Evolutionary conservation across 208 protist genomes (phyloP), one percentile per base, ranked within the genome.

Genomic region (Trypanosomatidae sp.): DNA sequence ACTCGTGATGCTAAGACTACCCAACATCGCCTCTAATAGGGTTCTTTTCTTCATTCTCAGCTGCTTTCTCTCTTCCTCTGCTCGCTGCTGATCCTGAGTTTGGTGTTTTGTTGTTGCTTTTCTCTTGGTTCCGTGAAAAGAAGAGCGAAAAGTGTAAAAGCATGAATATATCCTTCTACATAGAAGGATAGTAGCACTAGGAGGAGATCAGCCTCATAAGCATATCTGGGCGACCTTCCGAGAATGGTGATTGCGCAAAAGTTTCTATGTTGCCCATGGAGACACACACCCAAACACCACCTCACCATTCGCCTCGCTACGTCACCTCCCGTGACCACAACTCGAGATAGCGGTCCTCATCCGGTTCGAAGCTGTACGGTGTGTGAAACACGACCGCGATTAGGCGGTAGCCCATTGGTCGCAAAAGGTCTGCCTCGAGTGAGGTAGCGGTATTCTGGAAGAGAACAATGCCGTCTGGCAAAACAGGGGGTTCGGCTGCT

Each of bases 391-490:
- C 82, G 4, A 76, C 75, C 8, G 62, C 69, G 19, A 82, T 71
- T 17, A 86, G 67, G 17, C 19, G 66, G 64, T 87, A 95, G 12
- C 74, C 72, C 65, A 82, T 62, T 44, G 76, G 86, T 13, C 30
- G 49, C 25, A 95, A 74, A 69, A 93, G 82, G 0, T 65, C 56
- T 1, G 68, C 56, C 62, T 79, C 60, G n/a, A 92, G 74, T 41
- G 58, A 30, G 9, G 66, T 52, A 0, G 85, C 81, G 0, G 82
- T 70, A 13, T 81, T 66, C 30, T 80, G 75, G 60, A 88, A 92
- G 53, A 92, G 64, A 39, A 92, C 72, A n/a, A 95, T 77, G 0
- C 79, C 87, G 36, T 92, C 85, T 0, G 91, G 88, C 50, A 88
- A 30, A 30, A 30, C 25, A 1, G 84, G 73, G 7, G 68, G 62